phyloP scores from a whole-genome alignment of 306 rosid species.

The Vigna trinervia region DNA sequence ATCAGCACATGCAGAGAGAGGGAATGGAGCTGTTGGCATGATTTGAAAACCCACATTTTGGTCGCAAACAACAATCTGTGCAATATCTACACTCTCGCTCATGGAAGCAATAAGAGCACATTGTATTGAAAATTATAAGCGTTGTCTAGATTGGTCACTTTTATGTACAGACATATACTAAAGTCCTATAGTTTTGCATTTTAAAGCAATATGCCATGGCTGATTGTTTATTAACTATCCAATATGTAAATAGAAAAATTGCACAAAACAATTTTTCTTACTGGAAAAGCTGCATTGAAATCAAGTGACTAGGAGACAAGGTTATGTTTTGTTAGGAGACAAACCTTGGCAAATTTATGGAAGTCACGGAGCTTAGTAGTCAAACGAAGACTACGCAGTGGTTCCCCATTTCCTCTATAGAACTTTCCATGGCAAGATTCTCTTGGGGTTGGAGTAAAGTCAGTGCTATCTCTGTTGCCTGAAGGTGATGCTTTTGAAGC shows the following conservation, averaged over 20 bases:
- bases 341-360: constrained; percentile 86
- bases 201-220: constrained; percentile 21
- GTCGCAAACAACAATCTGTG: too few relatives aligned
- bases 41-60: neutral
- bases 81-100: constrained; percentile 19
- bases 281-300: constrained; percentile 9
- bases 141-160: constrained; percentile 10
- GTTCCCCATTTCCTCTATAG: constrained; percentile 78
- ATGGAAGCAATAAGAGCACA: constrained; percentile 21
- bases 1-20: constrained; percentile 17
- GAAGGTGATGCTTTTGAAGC: constrained; percentile 61
- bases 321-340: constrained; percentile 37
- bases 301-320: constrained; percentile 27
- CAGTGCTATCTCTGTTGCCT: constrained; percentile 65
- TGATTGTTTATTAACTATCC: constrained; percentile 27
- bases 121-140: neutral
- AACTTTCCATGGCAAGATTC: constrained; percentile 80
- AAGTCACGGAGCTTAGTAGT: constrained; percentile 94
- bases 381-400: constrained; percentile 75
- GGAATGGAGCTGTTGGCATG: constrained; percentile 2
- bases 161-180: constrained; percentile 11
- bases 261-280: constrained; percentile 9
- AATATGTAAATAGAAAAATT: constrained; percentile 18
- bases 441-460: constrained; percentile 62
- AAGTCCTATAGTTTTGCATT: constrained; percentile 11